Percentiles rank a stretch among this genome's conserved stretches.
phyloP scores from a whole-genome alignment of 208 protist species.

The Acanthamoeba healyi region DNA sequence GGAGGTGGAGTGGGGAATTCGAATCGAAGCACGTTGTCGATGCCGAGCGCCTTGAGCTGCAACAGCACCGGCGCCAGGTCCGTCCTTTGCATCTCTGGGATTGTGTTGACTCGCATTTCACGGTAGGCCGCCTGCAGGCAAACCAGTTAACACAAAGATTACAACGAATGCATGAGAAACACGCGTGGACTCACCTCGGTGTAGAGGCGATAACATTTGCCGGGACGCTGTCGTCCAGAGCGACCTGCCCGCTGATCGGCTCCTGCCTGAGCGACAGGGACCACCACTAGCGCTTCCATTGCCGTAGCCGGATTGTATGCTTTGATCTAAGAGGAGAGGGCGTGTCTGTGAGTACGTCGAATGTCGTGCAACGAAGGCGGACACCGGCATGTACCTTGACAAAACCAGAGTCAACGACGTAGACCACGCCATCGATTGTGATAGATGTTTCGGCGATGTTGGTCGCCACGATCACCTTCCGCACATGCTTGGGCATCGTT shows the following conservation, averaged over 20 bases:
- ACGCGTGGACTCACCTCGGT: too few species aligned
- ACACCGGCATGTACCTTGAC: constrained; percentile 83
- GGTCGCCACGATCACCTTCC: constrained; percentile 91
- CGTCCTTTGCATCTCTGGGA: constrained; percentile 70
- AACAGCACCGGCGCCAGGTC: constrained; percentile 90
- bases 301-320: constrained; percentile 86
- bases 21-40: constrained; percentile 92
- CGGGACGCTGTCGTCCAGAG: constrained; percentile 87
- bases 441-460: constrained; percentile 94
- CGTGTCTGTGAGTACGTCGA: neutral
- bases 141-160: constrained; percentile 19
- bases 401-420: constrained; percentile 93
- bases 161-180: neutral
- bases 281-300: constrained; percentile 85
- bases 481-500: constrained; percentile 38
- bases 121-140: constrained; percentile 22
- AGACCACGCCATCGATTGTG: constrained; percentile 92
- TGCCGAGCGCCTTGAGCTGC: constrained; percentile 92
- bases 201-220: constrained; percentile 90
- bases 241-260: constrained; percentile 90
- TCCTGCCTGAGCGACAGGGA: constrained; percentile 83
- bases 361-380: too few species aligned
- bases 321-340: constrained; percentile 68
- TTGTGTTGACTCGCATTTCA: neutral
- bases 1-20: constrained; percentile 91